A percentile compares a stretch with the other conserved stretches of the same genome.
These are phyloP conservation scores for Dianthus caryophyllus DNA, from an alignment of 148 eudicot species.

Conservation along the genomic window DNA sequence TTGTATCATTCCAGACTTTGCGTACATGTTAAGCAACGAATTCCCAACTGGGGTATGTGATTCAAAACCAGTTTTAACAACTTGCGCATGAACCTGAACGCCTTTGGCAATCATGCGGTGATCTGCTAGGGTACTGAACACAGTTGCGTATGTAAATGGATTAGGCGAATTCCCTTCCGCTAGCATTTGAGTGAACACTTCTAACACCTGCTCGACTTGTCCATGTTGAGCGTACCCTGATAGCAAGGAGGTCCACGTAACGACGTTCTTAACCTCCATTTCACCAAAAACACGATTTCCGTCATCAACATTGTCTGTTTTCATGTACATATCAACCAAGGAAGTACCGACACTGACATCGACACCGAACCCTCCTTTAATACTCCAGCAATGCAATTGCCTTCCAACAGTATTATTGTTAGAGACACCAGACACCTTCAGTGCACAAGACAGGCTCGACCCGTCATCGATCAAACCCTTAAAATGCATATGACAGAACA, in stretches of 20 bases:
- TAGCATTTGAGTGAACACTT: conserved; percentile 48
- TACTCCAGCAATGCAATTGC: conserved; percentile 60
- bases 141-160: conserved; percentile 70
- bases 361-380: conserved; percentile 53
- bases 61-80: conserved; percentile 62
- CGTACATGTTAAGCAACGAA: conserved; percentile 72
- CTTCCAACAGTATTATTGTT: conserved; percentile 39
- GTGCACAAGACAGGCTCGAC: conserved; percentile 63
- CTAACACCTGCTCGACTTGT: conserved; percentile 41
- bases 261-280: conserved; percentile 71
- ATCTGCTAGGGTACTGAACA: conserved; percentile 63
- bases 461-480: conserved; percentile 48
- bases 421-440: conserved; percentile 65
- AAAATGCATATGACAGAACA: conserved; percentile 38
- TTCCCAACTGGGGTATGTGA: conserved; percentile 56
- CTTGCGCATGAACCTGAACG: conserved; percentile 54
- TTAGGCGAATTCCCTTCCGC: conserved; percentile 55
- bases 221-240: conserved; percentile 59
- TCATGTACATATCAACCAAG: conserved; percentile 81
- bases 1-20: conserved; percentile 54
- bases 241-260: conserved; percentile 89
- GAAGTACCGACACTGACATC: conserved; percentile 91
- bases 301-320: conserved; percentile 43
- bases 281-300: conserved; percentile 53
- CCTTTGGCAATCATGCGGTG: conserved; percentile 50